phyloP scores from a whole-genome alignment of 805 yeast species.

The Debaryomyces hansenii region DNA sequence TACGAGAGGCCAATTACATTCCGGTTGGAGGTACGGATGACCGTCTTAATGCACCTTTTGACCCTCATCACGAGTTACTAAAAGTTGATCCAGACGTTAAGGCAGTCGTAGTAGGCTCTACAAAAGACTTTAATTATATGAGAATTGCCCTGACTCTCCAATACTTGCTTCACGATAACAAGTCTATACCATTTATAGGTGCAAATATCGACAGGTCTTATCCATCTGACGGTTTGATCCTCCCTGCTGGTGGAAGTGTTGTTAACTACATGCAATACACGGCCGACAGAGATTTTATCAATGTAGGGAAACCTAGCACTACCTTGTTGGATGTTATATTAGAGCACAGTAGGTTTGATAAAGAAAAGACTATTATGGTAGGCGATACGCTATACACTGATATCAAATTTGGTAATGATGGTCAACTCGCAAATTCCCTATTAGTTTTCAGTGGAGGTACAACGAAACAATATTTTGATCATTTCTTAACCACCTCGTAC shows the following conservation, averaged over 20 bases:
- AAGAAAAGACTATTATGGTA: conserved; percentile 33
- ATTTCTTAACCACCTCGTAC: conserved; percentile 6
- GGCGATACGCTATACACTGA: conserved; percentile 45
- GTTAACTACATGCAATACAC: conserved; percentile 39
- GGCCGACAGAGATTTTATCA: conserved; percentile 28
- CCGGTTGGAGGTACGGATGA: conserved; percentile 37
- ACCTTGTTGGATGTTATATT: conserved; percentile 30
- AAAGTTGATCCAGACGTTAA: conserved; percentile 36
- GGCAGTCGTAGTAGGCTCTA: conserved; percentile 42
- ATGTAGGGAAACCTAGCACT: conserved; percentile 41
- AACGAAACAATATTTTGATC: conserved; percentile 21
- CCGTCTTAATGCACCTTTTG: conserved; percentile 23
- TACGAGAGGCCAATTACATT: conserved; percentile 29
- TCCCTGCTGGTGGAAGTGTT: conserved; percentile 44
- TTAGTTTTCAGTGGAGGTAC: conserved; percentile 41
- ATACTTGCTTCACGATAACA: conserved; percentile 31
- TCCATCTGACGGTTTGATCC: conserved; percentile 35
- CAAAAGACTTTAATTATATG: conserved; percentile 37
- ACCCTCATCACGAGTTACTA: conserved; percentile 23
- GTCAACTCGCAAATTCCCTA: conserved; percentile 31
- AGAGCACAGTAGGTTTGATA: conserved; percentile 24
- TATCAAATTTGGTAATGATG: conserved; percentile 44
- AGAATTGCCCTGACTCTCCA: conserved; percentile 38
- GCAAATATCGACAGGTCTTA: conserved; percentile 41
- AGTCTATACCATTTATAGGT: conserved; percentile 37